Evolutionary conservation across 306 rosid species (phyloP).

Genomic region (Mimosa pudica): DNA sequence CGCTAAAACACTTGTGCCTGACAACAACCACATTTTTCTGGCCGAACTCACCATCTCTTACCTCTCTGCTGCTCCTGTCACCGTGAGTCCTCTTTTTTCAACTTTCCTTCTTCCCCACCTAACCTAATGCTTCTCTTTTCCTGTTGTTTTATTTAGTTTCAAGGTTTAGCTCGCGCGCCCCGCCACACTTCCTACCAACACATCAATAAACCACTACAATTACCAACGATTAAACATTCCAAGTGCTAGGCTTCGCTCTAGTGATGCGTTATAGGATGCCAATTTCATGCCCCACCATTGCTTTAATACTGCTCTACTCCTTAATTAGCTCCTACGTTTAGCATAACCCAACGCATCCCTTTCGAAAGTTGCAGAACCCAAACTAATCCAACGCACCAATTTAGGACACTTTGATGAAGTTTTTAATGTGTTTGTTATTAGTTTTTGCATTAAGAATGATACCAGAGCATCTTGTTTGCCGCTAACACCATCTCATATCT

Average conservation of each 20-base stretch:
- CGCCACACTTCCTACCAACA: constrained; percentile 15
- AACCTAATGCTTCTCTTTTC: constrained; percentile 1
- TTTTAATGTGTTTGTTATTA: background rate
- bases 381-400: background rate
- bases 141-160: background rate
- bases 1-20: constrained; percentile 52
- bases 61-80: constrained; percentile 42
- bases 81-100: constrained; percentile 42
- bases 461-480: background rate
- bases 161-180: background rate
- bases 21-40: constrained; percentile 47
- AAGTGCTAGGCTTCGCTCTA: background rate
- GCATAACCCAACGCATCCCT: background rate
- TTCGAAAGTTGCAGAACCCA: background rate
- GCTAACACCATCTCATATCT: background rate
- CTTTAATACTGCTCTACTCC: no score
- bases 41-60: constrained; percentile 52
- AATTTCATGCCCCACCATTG: background rate
- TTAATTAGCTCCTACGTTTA: no score
- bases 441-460: no score
- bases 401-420: background rate
- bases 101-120: constrained; percentile 7
- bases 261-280: background rate
- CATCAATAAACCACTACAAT: background rate
- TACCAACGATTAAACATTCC: background rate